These are phyloP conservation scores for Arctium minus DNA, from an alignment of 129 eudicot genomes.

Conservation along the genomic window DNA sequence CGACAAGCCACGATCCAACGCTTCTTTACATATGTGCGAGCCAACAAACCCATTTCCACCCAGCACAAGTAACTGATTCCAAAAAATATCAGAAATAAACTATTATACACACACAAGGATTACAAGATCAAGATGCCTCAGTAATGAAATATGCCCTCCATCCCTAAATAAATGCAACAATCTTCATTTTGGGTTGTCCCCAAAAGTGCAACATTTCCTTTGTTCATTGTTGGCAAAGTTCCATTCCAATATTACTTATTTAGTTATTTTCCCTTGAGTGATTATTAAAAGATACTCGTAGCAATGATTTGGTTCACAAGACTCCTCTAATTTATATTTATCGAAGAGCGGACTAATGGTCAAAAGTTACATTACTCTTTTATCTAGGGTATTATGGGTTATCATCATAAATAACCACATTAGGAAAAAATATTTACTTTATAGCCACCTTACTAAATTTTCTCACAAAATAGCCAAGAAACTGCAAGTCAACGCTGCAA, in stretches of 20 bases:
- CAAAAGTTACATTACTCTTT: background rate
- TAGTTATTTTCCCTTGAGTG: background rate
- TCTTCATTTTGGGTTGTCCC: background rate
- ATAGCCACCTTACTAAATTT: too few relatives aligned
- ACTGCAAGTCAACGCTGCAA: too few relatives aligned
- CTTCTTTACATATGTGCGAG: conserved; percentile 90
- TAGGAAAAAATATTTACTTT: too few relatives aligned
- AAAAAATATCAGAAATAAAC: conserved; percentile 7
- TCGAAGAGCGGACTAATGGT: background rate
- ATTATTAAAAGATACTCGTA: background rate
- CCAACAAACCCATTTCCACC: conserved; percentile 99
- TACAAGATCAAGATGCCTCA: background rate
- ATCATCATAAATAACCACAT: too few relatives aligned
- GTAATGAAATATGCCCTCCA: background rate
- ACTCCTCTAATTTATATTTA: background rate
- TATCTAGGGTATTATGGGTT: background rate
- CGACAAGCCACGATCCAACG: conserved; percentile 65
- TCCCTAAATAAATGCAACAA: background rate
- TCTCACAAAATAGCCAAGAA: too few relatives aligned
- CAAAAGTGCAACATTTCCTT: background rate
- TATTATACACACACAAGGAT: background rate
- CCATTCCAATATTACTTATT: background rate
- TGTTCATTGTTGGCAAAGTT: background rate
- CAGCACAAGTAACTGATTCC: conserved; percentile 72
- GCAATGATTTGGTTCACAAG: background rate